Evolutionary conservation across 1,284 basidiomycete genomes (phyloP).

Genomic region (Ustilago hordei): DNA sequence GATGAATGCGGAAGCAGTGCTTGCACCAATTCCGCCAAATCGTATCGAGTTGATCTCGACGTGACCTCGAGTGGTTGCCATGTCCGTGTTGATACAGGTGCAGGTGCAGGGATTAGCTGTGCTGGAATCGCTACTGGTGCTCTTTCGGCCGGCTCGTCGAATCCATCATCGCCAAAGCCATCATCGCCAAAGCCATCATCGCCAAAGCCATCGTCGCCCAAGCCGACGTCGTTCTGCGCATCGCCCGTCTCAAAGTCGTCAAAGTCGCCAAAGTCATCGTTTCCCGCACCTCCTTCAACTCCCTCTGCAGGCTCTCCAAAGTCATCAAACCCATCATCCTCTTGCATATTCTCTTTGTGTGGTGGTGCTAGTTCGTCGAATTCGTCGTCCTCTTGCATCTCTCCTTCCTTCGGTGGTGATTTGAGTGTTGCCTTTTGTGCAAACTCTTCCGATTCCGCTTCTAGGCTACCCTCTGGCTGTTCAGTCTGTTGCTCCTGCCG

Average conservation of each 20-base stretch:
- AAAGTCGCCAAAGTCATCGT: slow-evolving; percentile 55
- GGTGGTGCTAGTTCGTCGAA: too few species aligned
- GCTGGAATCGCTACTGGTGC: slow-evolving; percentile 2
- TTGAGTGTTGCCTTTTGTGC: slow-evolving; percentile 9
- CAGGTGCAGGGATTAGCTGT: neutral
- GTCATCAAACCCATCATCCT: slow-evolving; percentile 49
- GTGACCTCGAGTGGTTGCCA: slow-evolving; percentile 40
- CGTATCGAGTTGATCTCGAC: slow-evolving; percentile 21
- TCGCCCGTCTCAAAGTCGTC: slow-evolving; percentile 50
- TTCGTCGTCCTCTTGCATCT: neutral
- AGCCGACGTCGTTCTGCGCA: slow-evolving; percentile 25
- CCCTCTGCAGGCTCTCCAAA: slow-evolving; percentile 34
- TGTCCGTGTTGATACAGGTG: slow-evolving; percentile 17
- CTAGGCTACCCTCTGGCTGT: neutral
- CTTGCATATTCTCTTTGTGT: neutral
- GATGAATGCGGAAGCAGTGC: slow-evolving; percentile 33
- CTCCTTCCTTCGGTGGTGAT: neutral
- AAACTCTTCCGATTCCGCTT: slow-evolving; percentile 7
- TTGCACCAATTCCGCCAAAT: slow-evolving; percentile 22
- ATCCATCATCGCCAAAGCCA: slow-evolving; percentile 25
- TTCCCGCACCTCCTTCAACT: slow-evolving; percentile 10
- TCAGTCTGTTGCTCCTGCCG: slow-evolving; percentile 21
- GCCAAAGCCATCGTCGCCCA: slow-evolving; percentile 32
- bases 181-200: slow-evolving; percentile 29
- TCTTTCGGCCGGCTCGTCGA: slow-evolving; percentile 12